Base-by-base conservation (phyloP, 805 yeast species). In the Suhomyces sp. region DNA sequence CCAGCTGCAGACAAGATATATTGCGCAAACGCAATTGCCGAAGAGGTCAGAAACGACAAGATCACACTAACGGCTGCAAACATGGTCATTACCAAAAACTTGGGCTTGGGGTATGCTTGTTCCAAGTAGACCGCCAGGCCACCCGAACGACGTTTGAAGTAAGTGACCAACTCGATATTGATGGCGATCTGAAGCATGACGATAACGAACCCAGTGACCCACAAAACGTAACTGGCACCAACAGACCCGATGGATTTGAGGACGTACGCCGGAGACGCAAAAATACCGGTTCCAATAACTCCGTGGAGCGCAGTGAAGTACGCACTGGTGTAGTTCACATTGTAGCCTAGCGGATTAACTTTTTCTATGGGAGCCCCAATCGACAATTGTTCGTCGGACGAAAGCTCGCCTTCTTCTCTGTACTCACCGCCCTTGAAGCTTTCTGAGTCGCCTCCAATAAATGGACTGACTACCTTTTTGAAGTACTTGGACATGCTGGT, bases 211-310 rank as follows among this genome's bases (percentile, higher is more conserved):
- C 81, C 77, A 22, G 64, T 59, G 2, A 71, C 58, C 80, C 81
- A 77, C n/a, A 77, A 60, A 4, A 77, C 69, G 49, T 76, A 77
- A 5, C 76, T 60, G 9, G 77, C 71, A 31, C 81, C 81, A 44
- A 77, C 59, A 1, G 78, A 72, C 1, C 80, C 80, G 50, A 74
- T 67, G 1, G 76, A 68, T n/a, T 62, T 65, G n/a, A 78, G 76
- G 53, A 87, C 78, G 1, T 83, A 74, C 3, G 85, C 81, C 5
- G 91, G 88, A 0, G 88, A 85, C 10, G 87, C 82, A 64, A 87
- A 87, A 47, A 87, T 85, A 69, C 91, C 91, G 0, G 91, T 86
- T 57, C 92, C 92, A 44, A 87, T 76, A 73, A 87, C 82, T 58
- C 91, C 82, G 57, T 85, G 86, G 60, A 86, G 74, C 52, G 85